phyloP scores from a whole-genome alignment of 257 asterid genomes.

The Scutellaria galericulata region DNA sequence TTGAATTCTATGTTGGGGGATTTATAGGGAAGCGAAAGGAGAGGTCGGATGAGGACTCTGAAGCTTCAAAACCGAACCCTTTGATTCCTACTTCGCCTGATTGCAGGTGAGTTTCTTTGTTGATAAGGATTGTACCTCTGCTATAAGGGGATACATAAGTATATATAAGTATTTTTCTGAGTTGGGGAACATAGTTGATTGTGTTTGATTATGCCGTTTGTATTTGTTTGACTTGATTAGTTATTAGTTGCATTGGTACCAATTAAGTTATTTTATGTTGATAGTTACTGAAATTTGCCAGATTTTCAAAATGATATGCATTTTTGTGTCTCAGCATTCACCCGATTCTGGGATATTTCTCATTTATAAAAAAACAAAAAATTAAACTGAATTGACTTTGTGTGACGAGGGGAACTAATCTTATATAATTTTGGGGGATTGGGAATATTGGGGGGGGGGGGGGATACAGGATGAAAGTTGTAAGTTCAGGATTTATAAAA shows the following conservation, averaged over 20 bases:
- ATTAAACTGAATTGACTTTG: neutral
- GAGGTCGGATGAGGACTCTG: slow-evolving; percentile 62
- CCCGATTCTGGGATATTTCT: neutral
- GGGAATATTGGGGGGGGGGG: neutral
- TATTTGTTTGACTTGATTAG: neutral
- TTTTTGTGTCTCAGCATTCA: neutral
- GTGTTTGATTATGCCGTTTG: slow-evolving; percentile 2
- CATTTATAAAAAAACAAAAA: too few species aligned
- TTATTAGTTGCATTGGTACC: too few species aligned
- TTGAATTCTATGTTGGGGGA: slow-evolving; percentile 14
- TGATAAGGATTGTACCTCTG: slow-evolving; percentile 26
- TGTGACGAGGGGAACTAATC: too few species aligned
- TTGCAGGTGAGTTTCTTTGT: slow-evolving; percentile 58
- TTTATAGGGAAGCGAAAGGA: slow-evolving; percentile 78
- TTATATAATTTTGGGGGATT: neutral
- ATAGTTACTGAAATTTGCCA: too few species aligned
- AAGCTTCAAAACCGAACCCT: slow-evolving; percentile 55
- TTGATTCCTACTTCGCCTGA: slow-evolving; percentile 79
- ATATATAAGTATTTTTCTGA: too few species aligned
- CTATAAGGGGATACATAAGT: neutral
- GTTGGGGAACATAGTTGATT: neutral
- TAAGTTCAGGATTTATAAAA: neutral
- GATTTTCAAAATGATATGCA: neutral
- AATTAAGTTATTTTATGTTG: too few species aligned
- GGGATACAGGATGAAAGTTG: slow-evolving; percentile 17